These are phyloP conservation scores for Verticillium dahliae DNA, from an alignment of 2,329 filamentous ascomycete species.

Conservation along the genomic window DNA sequence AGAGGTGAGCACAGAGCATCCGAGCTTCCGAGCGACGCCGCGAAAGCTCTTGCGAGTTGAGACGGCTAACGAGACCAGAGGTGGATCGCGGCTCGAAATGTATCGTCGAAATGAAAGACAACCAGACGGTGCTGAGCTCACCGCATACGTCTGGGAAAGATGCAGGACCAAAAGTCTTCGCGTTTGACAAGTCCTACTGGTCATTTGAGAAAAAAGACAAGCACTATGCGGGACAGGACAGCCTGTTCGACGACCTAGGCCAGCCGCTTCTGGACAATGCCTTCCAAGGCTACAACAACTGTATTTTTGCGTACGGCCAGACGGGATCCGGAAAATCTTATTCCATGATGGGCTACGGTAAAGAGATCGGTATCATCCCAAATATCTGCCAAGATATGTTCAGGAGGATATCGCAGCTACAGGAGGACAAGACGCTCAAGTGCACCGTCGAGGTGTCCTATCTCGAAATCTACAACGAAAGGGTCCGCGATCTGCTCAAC, in stretches of 20 bases:
- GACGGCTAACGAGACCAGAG: conserved; percentile 47
- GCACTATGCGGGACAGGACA: conserved; percentile 83
- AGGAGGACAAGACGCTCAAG: conserved; percentile 66
- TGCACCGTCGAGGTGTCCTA: conserved; percentile 98
- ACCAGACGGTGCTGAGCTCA: conserved; percentile 78
- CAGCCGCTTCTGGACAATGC: conserved; percentile 92
- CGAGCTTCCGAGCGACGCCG: neutral
- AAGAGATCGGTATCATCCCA: conserved; percentile 92
- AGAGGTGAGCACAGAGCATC: conserved; percentile 58
- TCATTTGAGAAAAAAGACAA: conserved; percentile 79
- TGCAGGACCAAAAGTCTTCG: conserved; percentile 74
- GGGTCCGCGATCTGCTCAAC: conserved; percentile 91
- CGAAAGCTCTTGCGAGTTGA: neutral
- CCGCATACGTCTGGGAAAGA: conserved; percentile 70
- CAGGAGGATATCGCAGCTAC: conserved; percentile 66
- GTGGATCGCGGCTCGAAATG: conserved; percentile 88
- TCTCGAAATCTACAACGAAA: conserved; percentile 98
- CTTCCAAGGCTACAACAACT: conserved; percentile 98
- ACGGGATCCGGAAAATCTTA: conserved; percentile 98
- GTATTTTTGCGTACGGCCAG: conserved; percentile 98
- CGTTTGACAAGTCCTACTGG: conserved; percentile 97
- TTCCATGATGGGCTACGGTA: conserved; percentile 99
- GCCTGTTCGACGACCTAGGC: conserved; percentile 83
- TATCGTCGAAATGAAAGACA: conserved; percentile 93
- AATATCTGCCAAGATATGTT: conserved; percentile 99